These are phyloP conservation scores for Xylaria sp. DNA, from an alignment of 2,329 filamentous ascomycete genomes.

Conservation along the genomic window DNA sequence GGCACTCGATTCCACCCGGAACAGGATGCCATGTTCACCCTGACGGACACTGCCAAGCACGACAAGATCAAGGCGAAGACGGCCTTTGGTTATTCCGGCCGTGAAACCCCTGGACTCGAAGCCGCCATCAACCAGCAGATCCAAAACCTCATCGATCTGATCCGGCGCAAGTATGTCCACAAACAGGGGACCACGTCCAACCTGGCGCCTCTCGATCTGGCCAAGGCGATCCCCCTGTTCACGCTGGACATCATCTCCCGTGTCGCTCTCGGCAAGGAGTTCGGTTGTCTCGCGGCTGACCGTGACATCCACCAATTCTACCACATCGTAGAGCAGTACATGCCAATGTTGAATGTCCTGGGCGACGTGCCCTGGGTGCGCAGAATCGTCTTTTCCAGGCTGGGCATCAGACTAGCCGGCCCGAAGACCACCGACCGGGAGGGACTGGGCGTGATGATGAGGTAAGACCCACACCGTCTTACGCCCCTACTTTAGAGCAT, in stretches of 20 bases:
- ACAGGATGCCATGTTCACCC: slow-evolving; percentile 20
- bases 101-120: slow-evolving; percentile 21
- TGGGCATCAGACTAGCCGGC: slow-evolving; percentile 18
- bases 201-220: slow-evolving; percentile 18
- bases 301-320: slow-evolving; percentile 21
- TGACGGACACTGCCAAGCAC: slow-evolving; percentile 16
- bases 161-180: slow-evolving; percentile 20
- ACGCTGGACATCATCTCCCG: slow-evolving; percentile 25
- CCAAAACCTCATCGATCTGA: slow-evolving; percentile 11
- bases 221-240: slow-evolving; percentile 17
- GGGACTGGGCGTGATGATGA: slow-evolving; percentile 23
- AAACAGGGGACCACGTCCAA: background rate
- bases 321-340: slow-evolving; percentile 2
- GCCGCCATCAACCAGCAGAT: slow-evolving; percentile 21
- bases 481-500: background rate
- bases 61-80: slow-evolving; percentile 21
- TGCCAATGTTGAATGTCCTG: slow-evolving; percentile 10
- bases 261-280: slow-evolving; percentile 24
- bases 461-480: slow-evolving; percentile 9
- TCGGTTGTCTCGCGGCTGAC: slow-evolving; percentile 22
- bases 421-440: slow-evolving; percentile 19
- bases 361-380: slow-evolving; percentile 21
- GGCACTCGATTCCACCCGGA: slow-evolving; percentile 18
- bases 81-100: slow-evolving; percentile 20
- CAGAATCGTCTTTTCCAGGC: slow-evolving; percentile 17